Base-by-base conservation (phyloP, 1,284 basidiomycete genomes). In the Apiotrichum veenhuisii region DNA sequence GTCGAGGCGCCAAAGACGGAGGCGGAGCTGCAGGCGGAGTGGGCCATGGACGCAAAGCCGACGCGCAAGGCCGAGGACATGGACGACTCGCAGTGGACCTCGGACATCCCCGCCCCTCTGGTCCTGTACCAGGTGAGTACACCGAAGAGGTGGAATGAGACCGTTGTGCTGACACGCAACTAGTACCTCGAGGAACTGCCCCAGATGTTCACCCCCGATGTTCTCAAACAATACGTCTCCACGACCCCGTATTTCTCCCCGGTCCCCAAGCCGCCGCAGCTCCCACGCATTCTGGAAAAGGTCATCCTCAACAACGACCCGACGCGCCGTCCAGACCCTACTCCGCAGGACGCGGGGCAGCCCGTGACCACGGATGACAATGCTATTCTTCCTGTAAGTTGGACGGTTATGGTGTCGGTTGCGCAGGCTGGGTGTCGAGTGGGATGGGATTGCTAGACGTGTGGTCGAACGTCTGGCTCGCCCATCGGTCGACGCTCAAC, bases 231-330 rank as follows among this genome's bases (percentile, higher is more conserved):
- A 45, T 62, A 58, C 37, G 61, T 62, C 41, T 43, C 46, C 23
- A 54, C 52, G 0, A 55, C 55, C 81, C 86, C 47, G 79, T 69
- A 72, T 56, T 67, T 74, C 38, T 67, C 70, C 14, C 58, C 60
- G 25, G 71, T 91, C 60, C 91, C 91, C 5, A 85, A 87, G 40
- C 91, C 92, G 1, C 93, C 95, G 0, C 80, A 83, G 1, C 82
- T 98, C 46, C 95, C 95, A 0, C 81, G 93, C 1, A 92, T 98
- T 70, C 80, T 98, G 33, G 93, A 58, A 41, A 55, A 56, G 55
- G 86, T 97, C 46, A 96, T 98, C 54, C 78, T 98, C 62, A 98
- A 98, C 71, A 66, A 73, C 49, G 82, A 80, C 66, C 79, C 78
- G 50, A 70, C 68, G 74, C 69, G 69, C 17, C 57, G 57, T 18